A percentile compares a stretch with the other conserved stretches of the same genome.
Evolutionary conservation across 495 filamentous ascomycete genomes (phyloP).

Genomic region (Tuber magnatum): DNA sequence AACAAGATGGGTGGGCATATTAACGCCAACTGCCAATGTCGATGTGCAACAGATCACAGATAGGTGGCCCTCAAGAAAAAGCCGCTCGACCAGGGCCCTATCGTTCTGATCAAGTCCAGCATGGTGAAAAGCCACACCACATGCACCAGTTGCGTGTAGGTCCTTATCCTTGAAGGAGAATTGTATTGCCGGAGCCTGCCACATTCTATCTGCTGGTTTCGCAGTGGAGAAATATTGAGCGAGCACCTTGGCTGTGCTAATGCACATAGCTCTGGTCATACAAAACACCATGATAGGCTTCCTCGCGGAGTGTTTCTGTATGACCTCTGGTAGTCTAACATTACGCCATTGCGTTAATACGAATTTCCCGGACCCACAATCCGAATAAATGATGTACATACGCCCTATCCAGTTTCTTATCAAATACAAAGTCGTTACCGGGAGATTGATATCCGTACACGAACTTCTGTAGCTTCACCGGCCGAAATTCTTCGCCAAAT

Average conservation of each 20-base stretch:
- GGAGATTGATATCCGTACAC: conserved; percentile 67
- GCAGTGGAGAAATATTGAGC: conserved; percentile 58
- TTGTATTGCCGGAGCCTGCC: conserved; percentile 56
- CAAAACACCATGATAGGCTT: conserved; percentile 96
- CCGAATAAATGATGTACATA: conserved; percentile 39
- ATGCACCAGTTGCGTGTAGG: conserved; percentile 55
- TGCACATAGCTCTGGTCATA: conserved; percentile 70
- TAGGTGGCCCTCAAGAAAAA: conserved; percentile 67
- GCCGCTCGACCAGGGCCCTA: conserved; percentile 61
- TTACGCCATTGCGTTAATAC: not conserved
- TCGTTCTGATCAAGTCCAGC: conserved; percentile 72
- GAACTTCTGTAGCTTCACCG: conserved; percentile 77
- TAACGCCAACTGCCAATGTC: conserved; percentile 87
- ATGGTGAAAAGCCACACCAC: conserved; percentile 90
- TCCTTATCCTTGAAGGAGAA: conserved; percentile 58
- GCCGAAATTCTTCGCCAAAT: conserved; percentile 90
- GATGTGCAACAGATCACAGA: conserved; percentile 93
- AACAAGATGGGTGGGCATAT: conserved; percentile 86
- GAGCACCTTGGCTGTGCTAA: conserved; percentile 66
- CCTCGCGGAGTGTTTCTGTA: conserved; percentile 63
- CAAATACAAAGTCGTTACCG: conserved; percentile 80
- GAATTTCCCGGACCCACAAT: not conserved
- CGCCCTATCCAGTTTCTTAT: conserved; percentile 69
- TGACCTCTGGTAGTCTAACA: conserved; percentile 60
- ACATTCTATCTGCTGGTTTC: conserved; percentile 53